Conservation (phyloP, 2,329 filamentous ascomycete genomes). For the Curvularia spicifera region DNA sequence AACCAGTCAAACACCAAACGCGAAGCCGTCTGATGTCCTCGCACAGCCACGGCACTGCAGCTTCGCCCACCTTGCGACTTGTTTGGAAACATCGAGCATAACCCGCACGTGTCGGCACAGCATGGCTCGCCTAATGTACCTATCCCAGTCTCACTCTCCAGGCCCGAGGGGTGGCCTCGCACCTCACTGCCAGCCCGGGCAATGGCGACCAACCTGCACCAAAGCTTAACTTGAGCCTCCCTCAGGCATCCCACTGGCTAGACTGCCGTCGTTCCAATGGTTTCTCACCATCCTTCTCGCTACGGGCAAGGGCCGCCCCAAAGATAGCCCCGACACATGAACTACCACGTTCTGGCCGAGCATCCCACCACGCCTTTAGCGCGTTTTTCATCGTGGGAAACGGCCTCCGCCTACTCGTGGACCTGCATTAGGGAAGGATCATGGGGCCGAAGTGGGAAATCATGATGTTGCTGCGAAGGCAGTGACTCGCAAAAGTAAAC, state of each 20-base stretch:
- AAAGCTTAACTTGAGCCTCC: constrained; percentile 27
- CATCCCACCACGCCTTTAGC: constrained; percentile 16
- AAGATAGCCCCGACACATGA: constrained; percentile 19
- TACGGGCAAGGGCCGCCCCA: constrained; percentile 14
- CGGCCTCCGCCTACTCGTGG: constrained; percentile 16
- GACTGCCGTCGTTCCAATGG: constrained; percentile 17
- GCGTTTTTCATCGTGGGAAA: constrained; percentile 10
- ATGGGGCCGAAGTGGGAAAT: constrained; percentile 20
- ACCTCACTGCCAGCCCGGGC: constrained; percentile 17
- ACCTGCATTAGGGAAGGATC: constrained; percentile 11
- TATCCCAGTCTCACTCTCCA: constrained; percentile 1
- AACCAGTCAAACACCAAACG: constrained; percentile 3
- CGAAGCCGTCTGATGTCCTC: constrained; percentile 3
- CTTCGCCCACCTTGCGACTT: constrained; percentile 9
- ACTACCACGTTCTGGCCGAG: constrained; percentile 19
- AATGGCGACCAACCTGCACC: constrained; percentile 14
- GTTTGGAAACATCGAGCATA: constrained; percentile 3
- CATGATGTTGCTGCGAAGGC: constrained; percentile 17
- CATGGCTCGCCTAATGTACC: constrained; percentile 20
- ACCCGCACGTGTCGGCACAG: constrained; percentile 2
- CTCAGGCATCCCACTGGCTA: constrained; percentile 19
- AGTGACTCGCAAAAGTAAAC: constrained; percentile 10
- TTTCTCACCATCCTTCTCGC: not conserved
- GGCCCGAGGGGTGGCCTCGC: constrained; percentile 17
- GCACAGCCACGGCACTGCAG: constrained; percentile 15